Evolutionary conservation across 2,329 filamentous ascomycete species (phyloP).

Genomic region (Ustilaginoidea virens): DNA sequence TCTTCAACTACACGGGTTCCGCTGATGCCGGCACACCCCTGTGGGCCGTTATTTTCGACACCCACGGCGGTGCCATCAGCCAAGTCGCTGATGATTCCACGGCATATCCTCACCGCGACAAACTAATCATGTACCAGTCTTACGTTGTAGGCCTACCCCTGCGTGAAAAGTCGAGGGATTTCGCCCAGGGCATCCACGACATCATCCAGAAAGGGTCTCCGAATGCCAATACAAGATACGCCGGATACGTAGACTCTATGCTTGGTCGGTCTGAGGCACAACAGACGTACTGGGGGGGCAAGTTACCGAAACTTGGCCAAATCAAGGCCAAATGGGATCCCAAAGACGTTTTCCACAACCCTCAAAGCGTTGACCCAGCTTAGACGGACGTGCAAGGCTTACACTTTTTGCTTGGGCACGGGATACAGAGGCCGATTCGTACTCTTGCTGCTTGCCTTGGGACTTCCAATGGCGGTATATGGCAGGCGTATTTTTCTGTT

Average conservation of each 20-base stretch:
- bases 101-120: slow-evolving; percentile 48
- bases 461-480: too few relatives aligned
- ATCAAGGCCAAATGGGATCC: slow-evolving; percentile 40
- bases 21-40: slow-evolving; percentile 33
- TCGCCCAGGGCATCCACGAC: slow-evolving; percentile 35
- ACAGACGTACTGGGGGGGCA: slow-evolving; percentile 38
- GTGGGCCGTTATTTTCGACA: slow-evolving; percentile 49
- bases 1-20: slow-evolving; percentile 39
- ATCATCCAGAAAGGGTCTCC: slow-evolving; percentile 22
- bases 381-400: too few relatives aligned
- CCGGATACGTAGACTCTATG: slow-evolving; percentile 44
- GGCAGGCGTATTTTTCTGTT: too few relatives aligned
- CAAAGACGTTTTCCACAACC: slow-evolving; percentile 39
- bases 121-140: slow-evolving; percentile 46
- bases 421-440: too few relatives aligned
- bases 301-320: slow-evolving; percentile 27
- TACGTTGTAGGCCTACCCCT: slow-evolving; percentile 39
- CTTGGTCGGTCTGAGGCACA: slow-evolving; percentile 27
- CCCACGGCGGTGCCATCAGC: slow-evolving; percentile 42
- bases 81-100: slow-evolving; percentile 40
- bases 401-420: too few relatives aligned
- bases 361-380: slow-evolving; percentile 33
- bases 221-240: slow-evolving; percentile 35
- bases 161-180: slow-evolving; percentile 28
- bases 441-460: too few relatives aligned